Evolutionary conservation across 441 rosid genomes (phyloP).

Genomic region (Syzygium syzygioides): DNA sequence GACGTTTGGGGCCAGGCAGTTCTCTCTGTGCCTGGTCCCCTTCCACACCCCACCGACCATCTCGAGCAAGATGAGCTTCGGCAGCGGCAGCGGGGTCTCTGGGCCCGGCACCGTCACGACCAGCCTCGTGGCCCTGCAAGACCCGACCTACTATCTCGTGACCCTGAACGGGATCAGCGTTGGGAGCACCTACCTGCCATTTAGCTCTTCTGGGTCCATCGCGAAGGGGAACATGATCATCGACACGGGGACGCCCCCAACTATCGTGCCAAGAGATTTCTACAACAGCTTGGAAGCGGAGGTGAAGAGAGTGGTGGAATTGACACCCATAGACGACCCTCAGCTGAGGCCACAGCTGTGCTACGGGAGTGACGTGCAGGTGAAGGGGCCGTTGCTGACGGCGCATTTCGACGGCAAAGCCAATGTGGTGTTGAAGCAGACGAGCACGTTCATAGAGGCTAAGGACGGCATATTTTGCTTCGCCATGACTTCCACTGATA

Average conservation of each 20-base stretch:
- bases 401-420: background rate
- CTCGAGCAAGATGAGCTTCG: slow-evolving; percentile 14
- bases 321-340: slow-evolving; percentile 4
- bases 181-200: background rate
- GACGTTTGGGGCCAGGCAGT: background rate
- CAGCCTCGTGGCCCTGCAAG: background rate
- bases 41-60: slow-evolving; percentile 5
- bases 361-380: background rate
- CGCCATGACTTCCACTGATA: slow-evolving; percentile 30
- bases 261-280: background rate
- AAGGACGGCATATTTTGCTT: slow-evolving; percentile 40
- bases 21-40: slow-evolving; percentile 3
- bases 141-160: slow-evolving; percentile 1
- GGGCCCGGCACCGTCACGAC: slow-evolving; percentile 6
- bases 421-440: background rate
- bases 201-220: background rate
- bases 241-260: slow-evolving; percentile 8
- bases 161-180: slow-evolving; percentile 1
- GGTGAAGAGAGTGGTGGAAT: background rate
- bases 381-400: background rate
- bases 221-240: slow-evolving; percentile 2
- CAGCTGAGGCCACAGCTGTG: background rate
- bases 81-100: slow-evolving; percentile 4
- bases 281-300: slow-evolving; percentile 1
- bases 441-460: slow-evolving; percentile 4